Conservation (phyloP, 2,329 filamentous ascomycete genomes). For the Fusarium austroafricanum region DNA sequence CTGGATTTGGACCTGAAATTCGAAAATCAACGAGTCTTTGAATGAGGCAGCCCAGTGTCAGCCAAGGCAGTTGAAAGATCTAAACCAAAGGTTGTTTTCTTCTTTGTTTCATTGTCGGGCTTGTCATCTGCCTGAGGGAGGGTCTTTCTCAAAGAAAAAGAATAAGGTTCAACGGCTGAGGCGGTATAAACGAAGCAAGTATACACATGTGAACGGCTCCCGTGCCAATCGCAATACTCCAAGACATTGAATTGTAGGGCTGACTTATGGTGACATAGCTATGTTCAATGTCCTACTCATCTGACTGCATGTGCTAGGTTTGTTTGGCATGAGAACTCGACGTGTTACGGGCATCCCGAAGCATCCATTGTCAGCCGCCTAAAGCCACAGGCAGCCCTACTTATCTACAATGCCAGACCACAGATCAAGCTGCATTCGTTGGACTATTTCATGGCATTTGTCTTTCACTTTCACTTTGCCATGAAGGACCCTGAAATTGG, state of each 20-base stretch:
- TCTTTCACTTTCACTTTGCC: not conserved
- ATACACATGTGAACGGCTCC: conserved; percentile 3
- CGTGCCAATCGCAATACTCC: conserved; percentile 8
- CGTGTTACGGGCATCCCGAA: conserved; percentile 31
- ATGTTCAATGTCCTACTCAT: conserved; percentile 26
- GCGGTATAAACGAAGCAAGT: not conserved
- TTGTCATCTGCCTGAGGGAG: not conserved
- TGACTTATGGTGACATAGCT: conserved; percentile 8
- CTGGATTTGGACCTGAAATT: not conserved
- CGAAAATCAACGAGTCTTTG: no score
- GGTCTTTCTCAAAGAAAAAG: not conserved
- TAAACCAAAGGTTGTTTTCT: not conserved
- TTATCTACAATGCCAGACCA: conserved; percentile 1
- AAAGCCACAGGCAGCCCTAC: conserved; percentile 38
- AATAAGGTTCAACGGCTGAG: not conserved
- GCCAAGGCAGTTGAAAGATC: not conserved
- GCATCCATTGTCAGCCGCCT: conserved; percentile 40
- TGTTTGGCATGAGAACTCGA: conserved; percentile 2
- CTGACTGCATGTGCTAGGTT: conserved; percentile 36
- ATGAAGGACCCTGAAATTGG: conserved; percentile 13
- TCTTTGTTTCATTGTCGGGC: not conserved
- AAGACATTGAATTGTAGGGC: conserved; percentile 18
- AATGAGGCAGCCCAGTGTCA: not conserved
- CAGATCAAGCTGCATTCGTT: not conserved
- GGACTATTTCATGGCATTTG: not conserved